Evolutionary conservation across 2,329 filamentous ascomycete species (phyloP).

Genomic region (Epichloe glyceriae): DNA sequence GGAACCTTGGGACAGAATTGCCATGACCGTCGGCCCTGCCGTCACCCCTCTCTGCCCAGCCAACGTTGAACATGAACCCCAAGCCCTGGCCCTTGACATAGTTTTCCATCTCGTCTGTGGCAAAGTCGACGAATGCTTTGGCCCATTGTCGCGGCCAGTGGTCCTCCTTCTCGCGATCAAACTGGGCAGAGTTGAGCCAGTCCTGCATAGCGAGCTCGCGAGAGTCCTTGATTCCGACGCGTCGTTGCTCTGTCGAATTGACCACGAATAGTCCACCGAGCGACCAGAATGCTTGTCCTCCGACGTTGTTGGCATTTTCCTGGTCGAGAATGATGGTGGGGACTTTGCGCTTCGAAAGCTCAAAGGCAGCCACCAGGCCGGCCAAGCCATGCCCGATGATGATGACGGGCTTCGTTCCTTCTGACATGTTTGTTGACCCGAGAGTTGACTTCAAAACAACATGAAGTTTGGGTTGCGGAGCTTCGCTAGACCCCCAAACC

Average conservation of each 20-base stretch:
- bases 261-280: constrained; percentile 49
- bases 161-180: constrained; percentile 44
- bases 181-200: constrained; percentile 44
- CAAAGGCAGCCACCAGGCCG: constrained; percentile 46
- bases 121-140: constrained; percentile 51
- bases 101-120: constrained; percentile 42
- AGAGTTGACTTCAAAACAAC: too few relatives aligned
- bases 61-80: constrained; percentile 39
- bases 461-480: too few relatives aligned
- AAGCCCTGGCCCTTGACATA: constrained; percentile 43
- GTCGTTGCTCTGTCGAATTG: constrained; percentile 41
- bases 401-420: constrained; percentile 28
- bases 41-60: constrained; percentile 48
- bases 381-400: constrained; percentile 45
- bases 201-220: constrained; percentile 44
- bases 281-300: constrained; percentile 53
- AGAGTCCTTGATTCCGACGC: constrained; percentile 44
- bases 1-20: constrained; percentile 50
- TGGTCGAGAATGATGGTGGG: constrained; percentile 42
- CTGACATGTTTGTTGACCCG: constrained; percentile 10
- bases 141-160: constrained; percentile 48
- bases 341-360: constrained; percentile 38
- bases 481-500: too few relatives aligned
- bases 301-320: constrained; percentile 41
- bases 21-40: constrained; percentile 44